A percentile compares a stretch with the other conserved stretches of the same genome.
Evolutionary conservation across 2,329 filamentous ascomycete species (phyloP).

Genomic region (Ceratocystis variospora): DNA sequence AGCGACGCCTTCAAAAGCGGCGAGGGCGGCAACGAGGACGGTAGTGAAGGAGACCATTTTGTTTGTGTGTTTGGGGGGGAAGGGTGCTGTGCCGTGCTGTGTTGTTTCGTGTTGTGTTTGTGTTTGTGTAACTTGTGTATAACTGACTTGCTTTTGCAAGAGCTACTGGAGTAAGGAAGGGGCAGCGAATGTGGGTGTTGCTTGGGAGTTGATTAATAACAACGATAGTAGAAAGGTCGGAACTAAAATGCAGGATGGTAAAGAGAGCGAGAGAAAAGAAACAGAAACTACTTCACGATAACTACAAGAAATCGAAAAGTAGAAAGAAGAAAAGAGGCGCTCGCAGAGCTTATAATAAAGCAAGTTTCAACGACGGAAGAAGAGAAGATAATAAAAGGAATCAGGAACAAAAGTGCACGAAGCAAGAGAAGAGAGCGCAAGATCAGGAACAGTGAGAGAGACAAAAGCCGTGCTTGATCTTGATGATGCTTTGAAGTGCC

Average conservation of each 20-base stretch:
- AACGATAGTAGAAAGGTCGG: not conserved
- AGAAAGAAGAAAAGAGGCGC: not conserved
- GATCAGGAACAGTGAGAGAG: not conserved
- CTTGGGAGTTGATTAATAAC: not conserved
- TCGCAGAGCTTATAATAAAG: conserved; percentile 5
- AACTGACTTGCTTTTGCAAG: no score
- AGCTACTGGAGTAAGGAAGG: no score
- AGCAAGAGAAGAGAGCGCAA: not conserved
- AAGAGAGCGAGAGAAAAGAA: not conserved
- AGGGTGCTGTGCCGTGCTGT: conserved; percentile 13
- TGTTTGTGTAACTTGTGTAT: no score
- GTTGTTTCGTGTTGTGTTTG: conserved; percentile 4
- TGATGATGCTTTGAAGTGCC: not conserved
- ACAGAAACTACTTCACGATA: not conserved
- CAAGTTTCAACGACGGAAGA: not conserved
- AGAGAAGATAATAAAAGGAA: not conserved
- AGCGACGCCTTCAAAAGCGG: conserved; percentile 25
- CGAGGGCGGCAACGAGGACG: conserved; percentile 25
- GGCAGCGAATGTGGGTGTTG: no score
- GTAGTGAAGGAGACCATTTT: conserved; percentile 26
- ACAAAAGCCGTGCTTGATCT: not conserved
- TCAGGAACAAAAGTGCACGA: not conserved
- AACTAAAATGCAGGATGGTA: not conserved
- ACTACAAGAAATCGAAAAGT: conserved; percentile 12
- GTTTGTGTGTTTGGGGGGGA: not conserved